These are phyloP conservation scores for Glomus cerebriforme DNA, from an alignment of 192 early-diverging fungal genomes.

Conservation along the genomic window DNA sequence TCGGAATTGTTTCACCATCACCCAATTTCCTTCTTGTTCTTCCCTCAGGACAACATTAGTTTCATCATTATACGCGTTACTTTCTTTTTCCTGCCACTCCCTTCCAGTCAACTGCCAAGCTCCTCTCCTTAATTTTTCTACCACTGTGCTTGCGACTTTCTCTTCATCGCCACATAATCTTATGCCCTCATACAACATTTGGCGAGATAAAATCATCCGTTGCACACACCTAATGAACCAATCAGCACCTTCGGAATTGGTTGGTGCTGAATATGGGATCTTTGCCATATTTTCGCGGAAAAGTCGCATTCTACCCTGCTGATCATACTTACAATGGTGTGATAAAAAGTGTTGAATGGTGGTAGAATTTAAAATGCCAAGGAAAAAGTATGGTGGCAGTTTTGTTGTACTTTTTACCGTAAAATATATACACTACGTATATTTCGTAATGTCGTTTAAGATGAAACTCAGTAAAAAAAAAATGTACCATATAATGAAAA, in stretches of 20 bases:
- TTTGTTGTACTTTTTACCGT: constrained; percentile 36
- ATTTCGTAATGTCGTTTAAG: neutral
- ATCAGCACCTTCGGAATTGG: neutral
- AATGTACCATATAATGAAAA: no score
- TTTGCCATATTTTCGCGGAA: constrained; percentile 63
- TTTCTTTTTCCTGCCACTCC: constrained; percentile 24
- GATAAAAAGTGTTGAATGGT: constrained; percentile 52
- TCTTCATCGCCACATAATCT: constrained; percentile 34
- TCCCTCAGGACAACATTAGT: constrained; percentile 26
- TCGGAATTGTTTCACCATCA: constrained; percentile 29
- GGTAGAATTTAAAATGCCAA: constrained; percentile 53
- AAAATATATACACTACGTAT: constrained; percentile 62
- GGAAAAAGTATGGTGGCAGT: constrained; percentile 43
- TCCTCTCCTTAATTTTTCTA: constrained; percentile 33
- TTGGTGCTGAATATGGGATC: constrained; percentile 46
- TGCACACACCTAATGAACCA: constrained; percentile 11
- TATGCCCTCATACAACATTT: constrained; percentile 27
- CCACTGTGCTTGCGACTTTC: constrained; percentile 31
- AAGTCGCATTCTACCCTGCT: constrained; percentile 56
- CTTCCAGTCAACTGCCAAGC: constrained; percentile 10
- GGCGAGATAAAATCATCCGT: constrained; percentile 15
- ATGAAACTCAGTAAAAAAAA: neutral
- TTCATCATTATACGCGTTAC: neutral
- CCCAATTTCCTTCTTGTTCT: constrained; percentile 34
- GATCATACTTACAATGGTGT: constrained; percentile 55